phyloP scores from a whole-genome alignment of 495 filamentous ascomycete species.

The Rhizodiscina lignyota region DNA sequence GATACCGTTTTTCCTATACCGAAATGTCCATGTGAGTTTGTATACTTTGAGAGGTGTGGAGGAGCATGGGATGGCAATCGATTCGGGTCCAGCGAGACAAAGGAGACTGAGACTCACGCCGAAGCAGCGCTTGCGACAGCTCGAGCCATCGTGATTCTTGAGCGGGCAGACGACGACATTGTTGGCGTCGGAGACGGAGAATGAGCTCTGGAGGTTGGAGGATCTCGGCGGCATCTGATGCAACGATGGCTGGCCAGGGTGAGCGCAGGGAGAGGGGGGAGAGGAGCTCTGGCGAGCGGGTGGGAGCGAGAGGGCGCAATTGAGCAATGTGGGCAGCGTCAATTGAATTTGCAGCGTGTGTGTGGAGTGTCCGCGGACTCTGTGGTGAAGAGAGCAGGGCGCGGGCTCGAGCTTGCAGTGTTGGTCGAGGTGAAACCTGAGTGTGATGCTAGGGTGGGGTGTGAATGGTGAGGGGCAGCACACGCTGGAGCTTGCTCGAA shows the following conservation, averaged over 20 bases:
- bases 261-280: neutral
- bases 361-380: too few species aligned
- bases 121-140: slow-evolving; percentile 92
- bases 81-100: neutral
- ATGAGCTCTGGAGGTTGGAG: slow-evolving; percentile 74
- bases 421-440: too few species aligned
- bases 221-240: slow-evolving; percentile 82
- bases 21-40: neutral
- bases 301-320: neutral
- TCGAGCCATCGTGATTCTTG: slow-evolving; percentile 89
- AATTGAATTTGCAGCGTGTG: too few species aligned
- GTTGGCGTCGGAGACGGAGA: slow-evolving; percentile 78
- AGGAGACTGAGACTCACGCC: slow-evolving; percentile 49
- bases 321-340: neutral
- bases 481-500: too few species aligned
- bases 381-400: too few species aligned
- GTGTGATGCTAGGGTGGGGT: too few species aligned
- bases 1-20: slow-evolving; percentile 79
- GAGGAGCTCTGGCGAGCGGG: neutral
- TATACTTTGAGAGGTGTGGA: neutral
- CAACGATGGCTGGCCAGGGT: neutral
- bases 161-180: slow-evolving; percentile 96
- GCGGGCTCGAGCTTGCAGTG: too few species aligned
- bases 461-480: too few species aligned
- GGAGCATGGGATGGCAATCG: neutral